Conservation (phyloP, 75 land plant species). For the Cunninghamia lanceolata region DNA sequence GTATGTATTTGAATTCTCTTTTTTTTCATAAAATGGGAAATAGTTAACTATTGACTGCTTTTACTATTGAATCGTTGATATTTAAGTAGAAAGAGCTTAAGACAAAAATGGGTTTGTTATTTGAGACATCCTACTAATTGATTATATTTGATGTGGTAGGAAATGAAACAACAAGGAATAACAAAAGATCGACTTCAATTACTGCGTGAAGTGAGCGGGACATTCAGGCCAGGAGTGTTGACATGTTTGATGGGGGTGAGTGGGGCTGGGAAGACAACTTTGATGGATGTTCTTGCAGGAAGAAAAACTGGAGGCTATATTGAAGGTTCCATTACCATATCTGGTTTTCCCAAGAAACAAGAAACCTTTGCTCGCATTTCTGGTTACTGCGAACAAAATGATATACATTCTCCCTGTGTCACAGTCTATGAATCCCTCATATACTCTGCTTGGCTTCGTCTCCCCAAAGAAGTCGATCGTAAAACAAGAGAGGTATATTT, state of each 20-base stretch:
- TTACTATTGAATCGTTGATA: too few relatives aligned
- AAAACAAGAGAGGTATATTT: constrained; percentile 43
- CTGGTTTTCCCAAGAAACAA: constrained; percentile 75
- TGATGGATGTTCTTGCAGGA: constrained; percentile 84
- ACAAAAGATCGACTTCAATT: constrained; percentile 46
- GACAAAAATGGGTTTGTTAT: too few relatives aligned
- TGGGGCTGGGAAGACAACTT: constrained; percentile 79
- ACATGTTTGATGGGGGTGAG: constrained; percentile 82
- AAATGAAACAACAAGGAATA: constrained; percentile 68
- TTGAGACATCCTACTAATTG: too few relatives aligned
- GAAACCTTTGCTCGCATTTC: constrained; percentile 78
- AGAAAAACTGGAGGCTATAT: constrained; percentile 83
- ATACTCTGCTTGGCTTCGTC: constrained; percentile 71
- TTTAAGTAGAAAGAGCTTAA: too few relatives aligned
- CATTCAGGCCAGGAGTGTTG: constrained; percentile 74
- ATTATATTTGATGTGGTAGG: constrained; percentile 23
- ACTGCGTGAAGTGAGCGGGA: constrained; percentile 58
- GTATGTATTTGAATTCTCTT: not conserved
- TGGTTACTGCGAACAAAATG: constrained; percentile 77
- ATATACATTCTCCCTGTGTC: constrained; percentile 78
- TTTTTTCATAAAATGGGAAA: too few relatives aligned
- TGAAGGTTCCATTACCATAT: constrained; percentile 50
- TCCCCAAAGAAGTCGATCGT: constrained; percentile 48
- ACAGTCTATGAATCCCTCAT: constrained; percentile 70
- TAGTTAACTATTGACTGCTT: too few relatives aligned